Conservation (phyloP, 257 asterid species). For the Rhazya stricta region DNA sequence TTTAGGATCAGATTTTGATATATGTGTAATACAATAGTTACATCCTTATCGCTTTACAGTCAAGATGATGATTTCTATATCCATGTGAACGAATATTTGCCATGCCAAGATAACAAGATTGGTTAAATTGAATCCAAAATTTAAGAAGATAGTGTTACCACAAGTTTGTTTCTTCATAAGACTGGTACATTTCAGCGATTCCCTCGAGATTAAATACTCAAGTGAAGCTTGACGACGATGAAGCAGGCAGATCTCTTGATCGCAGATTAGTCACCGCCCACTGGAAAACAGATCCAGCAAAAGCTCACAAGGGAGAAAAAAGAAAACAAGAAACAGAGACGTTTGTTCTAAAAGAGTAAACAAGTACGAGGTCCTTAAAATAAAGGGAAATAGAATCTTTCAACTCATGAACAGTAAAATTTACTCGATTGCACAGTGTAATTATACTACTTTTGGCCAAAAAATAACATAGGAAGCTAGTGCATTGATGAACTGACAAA, state of each 20-base stretch:
- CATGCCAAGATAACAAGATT: background rate
- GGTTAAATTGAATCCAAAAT: background rate
- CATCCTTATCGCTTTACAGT: background rate
- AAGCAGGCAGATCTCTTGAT: slow-evolving; percentile 44
- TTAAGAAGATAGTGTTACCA: slow-evolving; percentile 42
- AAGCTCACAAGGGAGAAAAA: slow-evolving; percentile 2
- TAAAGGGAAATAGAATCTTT: slow-evolving; percentile 4
- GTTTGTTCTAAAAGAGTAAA: background rate
- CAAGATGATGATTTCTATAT: background rate
- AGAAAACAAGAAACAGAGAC: background rate
- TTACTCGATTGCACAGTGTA: background rate
- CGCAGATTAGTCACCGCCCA: slow-evolving; percentile 95
- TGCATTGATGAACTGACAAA: background rate
- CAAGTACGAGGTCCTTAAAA: background rate
- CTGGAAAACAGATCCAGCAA: slow-evolving; percentile 29
- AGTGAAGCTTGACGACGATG: slow-evolving; percentile 53
- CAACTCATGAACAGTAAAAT: background rate
- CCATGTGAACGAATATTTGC: background rate
- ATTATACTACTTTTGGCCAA: background rate
- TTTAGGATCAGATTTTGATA: too few species aligned
- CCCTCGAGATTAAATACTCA: slow-evolving; percentile 88
- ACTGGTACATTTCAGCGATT: slow-evolving; percentile 82
- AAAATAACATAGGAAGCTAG: background rate
- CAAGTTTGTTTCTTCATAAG: slow-evolving; percentile 82
- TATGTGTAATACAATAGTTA: too few species aligned